These are phyloP conservation scores for Aeminium ludgeri DNA, from an alignment of 495 filamentous ascomycete genomes.

Conservation along the genomic window DNA sequence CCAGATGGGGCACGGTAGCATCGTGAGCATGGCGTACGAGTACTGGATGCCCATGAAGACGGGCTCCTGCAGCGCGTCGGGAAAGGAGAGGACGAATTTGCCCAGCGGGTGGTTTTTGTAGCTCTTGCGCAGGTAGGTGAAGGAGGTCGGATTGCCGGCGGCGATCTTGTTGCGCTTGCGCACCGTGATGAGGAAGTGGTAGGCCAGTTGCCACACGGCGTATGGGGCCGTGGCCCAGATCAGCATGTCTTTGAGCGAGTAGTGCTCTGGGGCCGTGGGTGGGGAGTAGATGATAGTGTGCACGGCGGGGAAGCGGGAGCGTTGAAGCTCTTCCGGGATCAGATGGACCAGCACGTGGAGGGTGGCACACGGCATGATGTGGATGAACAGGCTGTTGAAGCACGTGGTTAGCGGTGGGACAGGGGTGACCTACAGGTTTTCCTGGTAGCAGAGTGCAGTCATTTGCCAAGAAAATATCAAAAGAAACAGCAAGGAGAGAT, in stretches of 20 bases:
- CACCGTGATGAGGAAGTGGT: constrained; percentile 88
- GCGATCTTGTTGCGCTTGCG: constrained; percentile 85
- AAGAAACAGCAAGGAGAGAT: neutral
- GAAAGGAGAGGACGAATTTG: constrained; percentile 62
- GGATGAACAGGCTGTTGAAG: constrained; percentile 66
- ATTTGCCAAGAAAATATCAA: no score
- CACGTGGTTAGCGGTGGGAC: constrained; percentile 3
- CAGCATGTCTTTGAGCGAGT: constrained; percentile 69
- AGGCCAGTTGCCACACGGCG: constrained; percentile 73
- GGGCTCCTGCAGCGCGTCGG: constrained; percentile 58
- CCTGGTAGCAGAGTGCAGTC: no score
- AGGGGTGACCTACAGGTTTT: constrained; percentile 1
- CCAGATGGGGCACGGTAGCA: constrained; percentile 89
- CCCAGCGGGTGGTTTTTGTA: constrained; percentile 83
- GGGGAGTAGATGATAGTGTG: constrained; percentile 63
- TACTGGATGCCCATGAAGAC: constrained; percentile 97
- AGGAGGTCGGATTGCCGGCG: constrained; percentile 85
- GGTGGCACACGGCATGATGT: constrained; percentile 93
- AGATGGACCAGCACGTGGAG: constrained; percentile 86
- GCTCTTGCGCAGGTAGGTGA: constrained; percentile 87
- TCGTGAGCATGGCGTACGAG: constrained; percentile 70
- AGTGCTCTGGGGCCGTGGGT: constrained; percentile 54
- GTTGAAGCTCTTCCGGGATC: constrained; percentile 43
- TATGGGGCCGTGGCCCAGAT: constrained; percentile 89
- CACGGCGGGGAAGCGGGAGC: constrained; percentile 67